A percentile compares a stretch with the other conserved stretches of the same genome.
Evolutionary conservation across 306 rosid species (phyloP).

Genomic region (Canavalia gladiata): DNA sequence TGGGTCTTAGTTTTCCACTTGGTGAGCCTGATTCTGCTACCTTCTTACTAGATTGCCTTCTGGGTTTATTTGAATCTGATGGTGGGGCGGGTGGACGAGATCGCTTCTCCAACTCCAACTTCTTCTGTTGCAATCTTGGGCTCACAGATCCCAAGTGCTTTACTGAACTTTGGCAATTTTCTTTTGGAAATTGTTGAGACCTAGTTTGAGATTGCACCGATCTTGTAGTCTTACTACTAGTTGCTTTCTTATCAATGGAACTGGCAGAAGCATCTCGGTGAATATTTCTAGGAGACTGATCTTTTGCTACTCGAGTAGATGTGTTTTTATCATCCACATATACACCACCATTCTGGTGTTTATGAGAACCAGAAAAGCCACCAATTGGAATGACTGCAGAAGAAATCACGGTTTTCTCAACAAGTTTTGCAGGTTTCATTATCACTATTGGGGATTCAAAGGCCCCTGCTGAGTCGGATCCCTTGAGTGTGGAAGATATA

Average conservation of each 20-base stretch:
- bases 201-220: constrained; percentile 59
- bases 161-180: constrained; percentile 54
- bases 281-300: constrained; percentile 57
- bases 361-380: constrained; percentile 54
- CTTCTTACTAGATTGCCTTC: constrained; percentile 66
- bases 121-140: constrained; percentile 86
- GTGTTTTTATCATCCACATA: constrained; percentile 54
- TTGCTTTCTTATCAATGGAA: constrained; percentile 67
- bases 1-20: constrained; percentile 67
- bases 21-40: constrained; percentile 60
- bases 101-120: constrained; percentile 73
- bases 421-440: constrained; percentile 86
- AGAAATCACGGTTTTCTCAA: constrained; percentile 67
- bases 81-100: constrained; percentile 76
- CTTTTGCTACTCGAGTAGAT: constrained; percentile 54
- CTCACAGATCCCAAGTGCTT: constrained; percentile 78
- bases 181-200: constrained; percentile 61
- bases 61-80: constrained; percentile 65
- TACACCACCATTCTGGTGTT: constrained; percentile 53
- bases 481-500: constrained; percentile 54
- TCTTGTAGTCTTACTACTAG: constrained; percentile 53
- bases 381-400: constrained; percentile 67
- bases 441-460: constrained; percentile 85
- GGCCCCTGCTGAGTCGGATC: constrained; percentile 56
- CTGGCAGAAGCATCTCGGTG: constrained; percentile 55